A percentile compares a stretch with the other conserved stretches of the same genome.
Conservation (phyloP, 768 basidiomycete species). For the Leccinum imitatum region DNA sequence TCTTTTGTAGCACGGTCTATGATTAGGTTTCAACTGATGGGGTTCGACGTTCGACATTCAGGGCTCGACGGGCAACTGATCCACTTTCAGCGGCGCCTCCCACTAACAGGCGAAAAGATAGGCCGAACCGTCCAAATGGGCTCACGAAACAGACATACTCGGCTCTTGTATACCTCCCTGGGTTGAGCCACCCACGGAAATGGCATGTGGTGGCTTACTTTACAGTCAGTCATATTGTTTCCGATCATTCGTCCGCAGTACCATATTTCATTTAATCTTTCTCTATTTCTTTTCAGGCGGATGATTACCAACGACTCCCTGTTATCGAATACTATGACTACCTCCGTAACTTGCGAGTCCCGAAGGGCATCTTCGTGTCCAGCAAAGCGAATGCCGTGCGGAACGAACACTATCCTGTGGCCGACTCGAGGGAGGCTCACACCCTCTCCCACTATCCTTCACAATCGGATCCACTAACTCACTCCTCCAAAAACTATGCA, state of each 20-base stretch:
- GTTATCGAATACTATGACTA: conserved; percentile 75
- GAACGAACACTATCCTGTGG: conserved; percentile 22
- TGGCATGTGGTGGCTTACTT: conserved; percentile 88
- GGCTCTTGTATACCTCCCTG: conserved; percentile 67
- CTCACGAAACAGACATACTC: conserved; percentile 86
- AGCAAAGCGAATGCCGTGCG: conserved; percentile 50
- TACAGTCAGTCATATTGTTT: conserved; percentile 46
- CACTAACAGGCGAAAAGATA: conserved; percentile 68
- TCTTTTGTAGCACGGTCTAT: conserved; percentile 12
- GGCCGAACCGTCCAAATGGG: conserved; percentile 77
- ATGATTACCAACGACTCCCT: conserved; percentile 68
- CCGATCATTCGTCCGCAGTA: neutral
- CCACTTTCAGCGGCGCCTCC: conserved; percentile 56
- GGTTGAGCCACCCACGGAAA: conserved; percentile 57
- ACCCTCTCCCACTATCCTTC: conserved; percentile 10
- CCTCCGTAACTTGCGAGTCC: conserved; percentile 63
- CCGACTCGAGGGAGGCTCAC: conserved; percentile 21
- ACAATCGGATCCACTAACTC: conserved; percentile 2
- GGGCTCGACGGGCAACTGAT: conserved; percentile 60
- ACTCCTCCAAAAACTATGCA: conserved; percentile 8
- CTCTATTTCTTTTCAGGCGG: conserved; percentile 42
- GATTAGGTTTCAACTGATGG: neutral
- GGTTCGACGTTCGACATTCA: conserved; percentile 26
- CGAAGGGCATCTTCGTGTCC: conserved; percentile 70
- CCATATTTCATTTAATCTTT: conserved; percentile 10